A percentile compares a stretch with the other conserved stretches of the same genome.
Conservation (phyloP, 768 basidiomycete genomes). For the Boletellus ananiceps region DNA sequence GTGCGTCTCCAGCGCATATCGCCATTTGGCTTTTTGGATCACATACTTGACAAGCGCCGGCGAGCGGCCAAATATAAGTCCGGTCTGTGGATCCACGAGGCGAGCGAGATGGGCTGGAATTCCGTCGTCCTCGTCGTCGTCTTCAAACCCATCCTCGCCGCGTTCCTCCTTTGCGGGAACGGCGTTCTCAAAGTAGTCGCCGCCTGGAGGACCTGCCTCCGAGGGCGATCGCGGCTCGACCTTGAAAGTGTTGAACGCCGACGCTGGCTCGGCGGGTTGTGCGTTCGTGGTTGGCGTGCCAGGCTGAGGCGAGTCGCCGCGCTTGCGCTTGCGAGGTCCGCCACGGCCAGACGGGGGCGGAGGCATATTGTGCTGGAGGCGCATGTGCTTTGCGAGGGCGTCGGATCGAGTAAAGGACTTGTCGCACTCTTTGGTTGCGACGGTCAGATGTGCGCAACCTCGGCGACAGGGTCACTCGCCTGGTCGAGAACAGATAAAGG, state of each 20-base stretch:
- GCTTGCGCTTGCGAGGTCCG: slow-evolving; percentile 67
- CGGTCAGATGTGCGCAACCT: neutral
- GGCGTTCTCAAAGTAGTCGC: slow-evolving; percentile 32
- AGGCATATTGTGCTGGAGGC: slow-evolving; percentile 77
- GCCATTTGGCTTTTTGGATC: slow-evolving; percentile 65
- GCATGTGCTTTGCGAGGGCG: slow-evolving; percentile 89
- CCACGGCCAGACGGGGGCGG: slow-evolving; percentile 72
- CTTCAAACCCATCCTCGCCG: slow-evolving; percentile 17
- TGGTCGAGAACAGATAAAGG: slow-evolving; percentile 76
- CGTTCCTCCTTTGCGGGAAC: slow-evolving; percentile 14
- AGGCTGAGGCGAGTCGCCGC: slow-evolving; percentile 34
- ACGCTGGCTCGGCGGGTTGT: slow-evolving; percentile 23
- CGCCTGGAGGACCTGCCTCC: slow-evolving; percentile 29
- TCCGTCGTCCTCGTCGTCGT: slow-evolving; percentile 39
- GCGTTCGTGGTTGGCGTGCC: slow-evolving; percentile 15
- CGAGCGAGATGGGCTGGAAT: slow-evolving; percentile 52
- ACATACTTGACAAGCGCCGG: slow-evolving; percentile 69
- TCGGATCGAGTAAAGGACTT: slow-evolving; percentile 94
- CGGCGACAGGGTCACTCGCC: slow-evolving; percentile 43
- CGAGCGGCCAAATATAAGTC: slow-evolving; percentile 65
- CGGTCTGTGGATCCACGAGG: slow-evolving; percentile 52
- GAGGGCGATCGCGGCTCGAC: slow-evolving; percentile 50
- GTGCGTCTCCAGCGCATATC: slow-evolving; percentile 64
- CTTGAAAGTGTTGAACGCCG: slow-evolving; percentile 58
- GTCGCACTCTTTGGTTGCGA: slow-evolving; percentile 66